phyloP scores from a whole-genome alignment of 2,329 filamentous ascomycete species.

The Akanthomyces uredinophilus region DNA sequence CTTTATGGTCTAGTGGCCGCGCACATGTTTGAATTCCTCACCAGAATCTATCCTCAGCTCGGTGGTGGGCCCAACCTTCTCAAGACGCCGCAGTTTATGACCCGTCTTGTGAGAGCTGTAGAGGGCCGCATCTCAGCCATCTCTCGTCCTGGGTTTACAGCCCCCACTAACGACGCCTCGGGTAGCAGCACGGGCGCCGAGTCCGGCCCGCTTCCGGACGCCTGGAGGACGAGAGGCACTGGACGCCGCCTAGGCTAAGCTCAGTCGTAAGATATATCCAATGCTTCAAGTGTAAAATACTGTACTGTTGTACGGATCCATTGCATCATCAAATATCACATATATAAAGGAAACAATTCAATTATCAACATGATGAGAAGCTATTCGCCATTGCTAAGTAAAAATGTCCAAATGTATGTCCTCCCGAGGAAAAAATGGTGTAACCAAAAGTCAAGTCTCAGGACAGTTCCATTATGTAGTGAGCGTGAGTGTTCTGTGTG shows the following conservation, averaged over 20 bases:
- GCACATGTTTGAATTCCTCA: constrained; percentile 86
- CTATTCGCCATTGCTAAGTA: not conserved
- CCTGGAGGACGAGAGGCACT: constrained; percentile 58
- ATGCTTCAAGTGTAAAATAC: not conserved
- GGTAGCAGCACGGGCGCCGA: constrained; percentile 10
- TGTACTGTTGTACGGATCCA: not conserved
- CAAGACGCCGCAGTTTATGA: constrained; percentile 67
- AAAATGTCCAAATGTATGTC: not conserved
- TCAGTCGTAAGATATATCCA: not conserved
- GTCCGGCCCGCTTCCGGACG: constrained; percentile 51
- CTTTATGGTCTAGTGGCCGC: constrained; percentile 78
- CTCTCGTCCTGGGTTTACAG: not conserved
- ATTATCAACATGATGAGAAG: not conserved
- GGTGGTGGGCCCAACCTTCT: constrained; percentile 77
- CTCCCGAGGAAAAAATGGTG: not conserved
- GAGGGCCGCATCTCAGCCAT: not conserved
- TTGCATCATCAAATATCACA: too few species aligned
- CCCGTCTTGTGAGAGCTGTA: constrained; percentile 54
- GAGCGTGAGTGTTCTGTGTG: constrained; percentile 6
- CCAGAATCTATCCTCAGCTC: constrained; percentile 81
- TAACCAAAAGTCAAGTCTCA: not conserved
- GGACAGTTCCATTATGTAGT: not conserved
- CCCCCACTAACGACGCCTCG: not conserved
- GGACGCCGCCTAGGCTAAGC: constrained; percentile 56
- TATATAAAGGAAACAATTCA: too few species aligned